These are phyloP conservation scores for Monosporascus sp. DNA, from an alignment of 2,329 filamentous ascomycete genomes.

Conservation along the genomic window DNA sequence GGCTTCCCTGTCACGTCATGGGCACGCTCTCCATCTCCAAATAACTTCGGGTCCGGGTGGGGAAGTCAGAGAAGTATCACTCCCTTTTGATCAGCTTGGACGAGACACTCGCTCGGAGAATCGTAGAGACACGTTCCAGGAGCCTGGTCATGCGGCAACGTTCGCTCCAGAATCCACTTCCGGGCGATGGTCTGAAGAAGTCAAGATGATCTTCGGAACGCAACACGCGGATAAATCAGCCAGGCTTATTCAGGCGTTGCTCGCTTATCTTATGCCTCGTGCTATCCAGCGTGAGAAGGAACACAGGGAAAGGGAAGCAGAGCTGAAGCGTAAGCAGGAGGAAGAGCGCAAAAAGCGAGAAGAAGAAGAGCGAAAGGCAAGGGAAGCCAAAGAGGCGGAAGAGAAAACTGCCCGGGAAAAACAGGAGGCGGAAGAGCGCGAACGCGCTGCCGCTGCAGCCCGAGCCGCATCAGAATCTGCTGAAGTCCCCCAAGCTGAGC, in stretches of 20 bases:
- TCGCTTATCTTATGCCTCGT: conserved; percentile 71
- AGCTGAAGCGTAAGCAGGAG: conserved; percentile 49
- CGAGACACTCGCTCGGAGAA: conserved; percentile 42
- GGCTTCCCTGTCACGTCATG: conserved; percentile 37
- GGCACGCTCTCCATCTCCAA: conserved; percentile 55
- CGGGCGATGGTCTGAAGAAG: conserved; percentile 83
- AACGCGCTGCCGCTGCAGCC: conserved; percentile 56
- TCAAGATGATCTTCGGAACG: conserved; percentile 75
- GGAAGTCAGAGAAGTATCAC: conserved; percentile 46
- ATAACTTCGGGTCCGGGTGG: conserved; percentile 46
- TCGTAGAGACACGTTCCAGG: conserved; percentile 47
- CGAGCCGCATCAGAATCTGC: conserved; percentile 46
- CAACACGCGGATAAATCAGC: conserved; percentile 63
- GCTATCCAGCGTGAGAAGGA: conserved; percentile 78
- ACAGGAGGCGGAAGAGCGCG: conserved; percentile 65
- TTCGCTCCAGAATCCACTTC: conserved; percentile 70
- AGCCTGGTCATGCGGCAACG: conserved; percentile 68
- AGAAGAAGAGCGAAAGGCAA: conserved; percentile 59
- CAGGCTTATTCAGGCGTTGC: conserved; percentile 62
- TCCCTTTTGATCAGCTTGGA: conserved; percentile 23
- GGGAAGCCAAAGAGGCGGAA: conserved; percentile 68
- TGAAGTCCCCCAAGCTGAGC: conserved; percentile 40
- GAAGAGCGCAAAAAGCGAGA: conserved; percentile 58
- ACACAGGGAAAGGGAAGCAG: conserved; percentile 53
- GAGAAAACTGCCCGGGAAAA: conserved; percentile 62